phyloP scores from a whole-genome alignment of 805 yeast genomes.

The Lipomyces sp. region DNA sequence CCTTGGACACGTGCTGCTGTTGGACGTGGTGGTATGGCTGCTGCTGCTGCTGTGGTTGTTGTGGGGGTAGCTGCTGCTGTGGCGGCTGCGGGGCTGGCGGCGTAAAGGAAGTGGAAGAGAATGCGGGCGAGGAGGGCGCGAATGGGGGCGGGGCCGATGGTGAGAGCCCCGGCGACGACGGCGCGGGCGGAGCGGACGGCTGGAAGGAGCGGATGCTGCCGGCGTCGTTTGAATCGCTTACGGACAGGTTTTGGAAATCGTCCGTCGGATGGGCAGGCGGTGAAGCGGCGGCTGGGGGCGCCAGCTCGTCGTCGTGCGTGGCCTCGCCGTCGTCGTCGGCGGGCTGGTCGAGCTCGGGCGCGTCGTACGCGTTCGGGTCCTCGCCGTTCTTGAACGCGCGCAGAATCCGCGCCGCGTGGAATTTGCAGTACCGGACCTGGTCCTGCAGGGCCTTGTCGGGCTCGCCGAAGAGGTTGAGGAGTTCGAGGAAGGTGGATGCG shows the following conservation, averaged over 20 bases:
- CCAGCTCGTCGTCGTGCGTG: constrained; percentile 28
- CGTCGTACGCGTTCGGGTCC: constrained; percentile 56
- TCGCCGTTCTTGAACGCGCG: constrained; percentile 48
- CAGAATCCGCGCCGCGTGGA: constrained; percentile 57
- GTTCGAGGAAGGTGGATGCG: constrained; percentile 51
- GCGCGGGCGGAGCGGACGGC: not conserved
- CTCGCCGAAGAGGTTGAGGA: constrained; percentile 44
- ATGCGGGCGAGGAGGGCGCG: constrained; percentile 18
- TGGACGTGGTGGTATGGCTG: constrained; percentile 17
- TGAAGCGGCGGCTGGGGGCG: constrained; percentile 11
- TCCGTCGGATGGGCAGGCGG: constrained; percentile 22
- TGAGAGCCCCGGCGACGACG: not conserved
- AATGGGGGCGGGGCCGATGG: constrained; percentile 7
- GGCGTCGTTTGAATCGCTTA: not conserved
- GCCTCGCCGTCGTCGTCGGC: not conserved
- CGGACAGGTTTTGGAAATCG: not conserved
- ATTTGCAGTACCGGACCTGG: constrained; percentile 60
- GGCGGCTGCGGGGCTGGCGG: constrained; percentile 10
- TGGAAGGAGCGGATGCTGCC: not conserved
- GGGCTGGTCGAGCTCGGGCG: too few relatives aligned
- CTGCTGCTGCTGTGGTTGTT: constrained; percentile 16
- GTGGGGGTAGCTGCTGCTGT: constrained; percentile 14
- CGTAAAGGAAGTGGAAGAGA: constrained; percentile 14
- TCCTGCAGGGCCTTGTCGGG: constrained; percentile 30
- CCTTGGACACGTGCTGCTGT: constrained; percentile 22